Evolutionary conservation across 2,329 filamentous ascomycete genomes (phyloP), one percentile per base, ranked within the genome.

Genomic region (Clonostachys chloroleuca): DNA sequence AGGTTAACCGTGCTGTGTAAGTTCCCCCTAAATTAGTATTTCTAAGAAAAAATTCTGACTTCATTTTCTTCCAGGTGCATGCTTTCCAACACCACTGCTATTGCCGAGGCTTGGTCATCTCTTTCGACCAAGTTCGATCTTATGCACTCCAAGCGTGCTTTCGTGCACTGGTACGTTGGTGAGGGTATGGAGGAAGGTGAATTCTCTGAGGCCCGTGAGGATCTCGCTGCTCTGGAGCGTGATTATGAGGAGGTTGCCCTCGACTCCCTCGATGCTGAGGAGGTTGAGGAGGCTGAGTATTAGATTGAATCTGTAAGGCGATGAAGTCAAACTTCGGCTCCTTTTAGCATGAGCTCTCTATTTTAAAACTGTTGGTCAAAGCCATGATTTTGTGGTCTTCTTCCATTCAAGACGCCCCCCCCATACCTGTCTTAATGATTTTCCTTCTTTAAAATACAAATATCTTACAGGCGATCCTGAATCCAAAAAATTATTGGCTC

Each of bases 111-210:
- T 54, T 99, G 94, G 94, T 92, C 89, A 54, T 91, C 91, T 57
- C 84, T 99, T 56, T 95, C 91, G 52, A 83, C 87, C 83, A 99
- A 99, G 80, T 99, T 99, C 79, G 94, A 99, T 67, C 89, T 99
- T 70, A 99, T 99, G 94, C 96, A 97, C 86, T 95, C 90, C 72
- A 99, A 99, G 87, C 94, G 94, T 79, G 94, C 94, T 53, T 99
- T 99, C 76, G 94, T 99, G 56, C 94, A 99, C 78, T 99, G 94
- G 94, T 99, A 97, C 65, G 94, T 99, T 67, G 94, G 94, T 78
- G 94, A 97, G 81, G 94, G 94, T 84, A 99, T 99, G 94, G 94
- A 99, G 82, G 94, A 99, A 74, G 94, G 94, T 73, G 94, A 99
- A 76, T 99, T 99, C 84, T 95, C 90, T 49, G 94, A 99, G 81